Evolutionary conservation across 306 rosid species (phyloP).

Genomic region (Mimosa pudica): DNA sequence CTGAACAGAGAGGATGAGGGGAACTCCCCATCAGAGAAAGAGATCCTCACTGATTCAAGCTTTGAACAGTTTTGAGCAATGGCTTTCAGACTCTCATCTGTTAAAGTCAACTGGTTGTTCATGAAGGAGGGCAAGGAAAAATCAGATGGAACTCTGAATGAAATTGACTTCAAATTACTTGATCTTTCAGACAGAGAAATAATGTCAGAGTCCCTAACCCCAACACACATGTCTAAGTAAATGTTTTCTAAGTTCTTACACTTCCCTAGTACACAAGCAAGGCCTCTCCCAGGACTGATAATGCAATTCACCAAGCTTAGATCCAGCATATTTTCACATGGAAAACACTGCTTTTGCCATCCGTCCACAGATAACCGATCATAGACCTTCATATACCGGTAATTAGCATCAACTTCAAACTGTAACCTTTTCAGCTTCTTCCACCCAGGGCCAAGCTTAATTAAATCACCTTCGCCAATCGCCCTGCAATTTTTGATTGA

Average conservation of each 20-base stretch:
- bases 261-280: constrained; percentile 79
- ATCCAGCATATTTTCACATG: constrained; percentile 72
- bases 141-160: constrained; percentile 80
- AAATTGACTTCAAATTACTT: constrained; percentile 62
- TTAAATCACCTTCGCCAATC: constrained; percentile 61
- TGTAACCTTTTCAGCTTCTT: constrained; percentile 67
- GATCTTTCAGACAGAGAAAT: constrained; percentile 67
- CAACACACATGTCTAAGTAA: constrained; percentile 92
- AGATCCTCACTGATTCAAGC: constrained; percentile 76
- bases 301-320: constrained; percentile 88
- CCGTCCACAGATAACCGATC: constrained; percentile 79
- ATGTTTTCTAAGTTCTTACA: constrained; percentile 79
- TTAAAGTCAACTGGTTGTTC: constrained; percentile 65
- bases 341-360: constrained; percentile 81
- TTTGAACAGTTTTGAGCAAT: constrained; percentile 70
- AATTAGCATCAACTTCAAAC: constrained; percentile 85
- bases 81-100: constrained; percentile 79
- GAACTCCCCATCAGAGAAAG: constrained; percentile 85
- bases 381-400: constrained; percentile 86
- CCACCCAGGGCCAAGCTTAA: constrained; percentile 77
- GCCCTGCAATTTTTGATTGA: constrained; percentile 59
- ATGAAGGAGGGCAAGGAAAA: constrained; percentile 72
- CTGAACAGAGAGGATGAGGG: constrained; percentile 83
- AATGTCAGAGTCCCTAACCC: constrained; percentile 79
- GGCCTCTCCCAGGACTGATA: constrained; percentile 90